Base-by-base conservation (phyloP, 2,329 filamentous ascomycete genomes). In the Chaetomiaceae sp. region DNA sequence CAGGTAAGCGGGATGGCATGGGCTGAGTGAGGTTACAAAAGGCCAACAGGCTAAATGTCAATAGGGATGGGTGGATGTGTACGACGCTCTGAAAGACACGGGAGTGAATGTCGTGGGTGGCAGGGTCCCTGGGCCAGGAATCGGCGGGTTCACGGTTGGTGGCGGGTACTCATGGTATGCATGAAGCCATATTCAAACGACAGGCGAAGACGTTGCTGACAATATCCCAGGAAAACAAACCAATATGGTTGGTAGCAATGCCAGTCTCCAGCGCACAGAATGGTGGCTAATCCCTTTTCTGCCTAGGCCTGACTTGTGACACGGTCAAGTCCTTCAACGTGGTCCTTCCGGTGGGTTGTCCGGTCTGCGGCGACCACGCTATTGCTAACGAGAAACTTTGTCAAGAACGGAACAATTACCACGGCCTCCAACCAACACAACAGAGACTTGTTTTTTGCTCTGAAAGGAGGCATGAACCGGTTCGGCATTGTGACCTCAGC, bases 151-250 rank as follows among this genome's bases (percentile, higher is more conserved):
- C 29, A 64, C 58, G 1, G 53, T 65, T 3, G 64, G 63, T 4
- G 64, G 64, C 1, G 64, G 64, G 0, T 66, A 53, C 42, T 64
- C 63, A 0, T 66, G 64, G 64, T 63, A n/a, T n/a, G n/a, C n/a
- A n/a, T n/a, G n/a, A 36, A 33, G 54, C 13, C 25, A 9, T 27
- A 5, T 27, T 27, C 25, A 27, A 27, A 27, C 25, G 5, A 27
- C 5, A 9, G 9, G 18, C 11, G 18, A 21, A 18, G 18, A n/a
- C 4, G 2, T 21, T 40, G 21, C 18, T 40, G 13, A 40, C 20
- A 25, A 6, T 11, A 14, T 13, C 6, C n/a, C 7, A 63, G 60
- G 60, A 65, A 64, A 47, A 65, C 64, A 2, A 66, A 64, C 21
- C 63, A 66, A 34, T 57, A 55, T 21, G 64, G 64, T 59, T 18